These are phyloP conservation scores for Carpinus fangiana DNA, from an alignment of 306 rosid genomes.

Conservation along the genomic window DNA sequence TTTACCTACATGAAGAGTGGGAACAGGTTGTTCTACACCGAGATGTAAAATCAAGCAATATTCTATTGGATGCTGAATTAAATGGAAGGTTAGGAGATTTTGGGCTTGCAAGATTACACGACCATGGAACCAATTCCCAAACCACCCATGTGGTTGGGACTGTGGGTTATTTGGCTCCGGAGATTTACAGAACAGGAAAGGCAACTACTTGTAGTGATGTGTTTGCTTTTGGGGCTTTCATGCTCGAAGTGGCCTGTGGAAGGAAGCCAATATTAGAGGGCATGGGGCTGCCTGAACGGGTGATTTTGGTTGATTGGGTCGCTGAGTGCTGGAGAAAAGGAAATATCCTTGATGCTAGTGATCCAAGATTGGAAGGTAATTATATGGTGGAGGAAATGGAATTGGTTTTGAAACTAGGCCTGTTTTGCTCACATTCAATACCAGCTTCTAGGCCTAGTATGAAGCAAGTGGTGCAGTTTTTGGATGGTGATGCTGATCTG, in stretches of 20 bases:
- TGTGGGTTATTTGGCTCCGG: slow-evolving; percentile 4
- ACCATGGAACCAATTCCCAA: slow-evolving; percentile 5
- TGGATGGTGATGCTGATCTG: slow-evolving; percentile 1
- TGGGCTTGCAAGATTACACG: background rate
- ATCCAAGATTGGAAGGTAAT: slow-evolving; percentile 2
- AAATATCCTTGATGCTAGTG: background rate
- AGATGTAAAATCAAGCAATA: background rate
- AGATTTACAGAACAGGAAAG: background rate
- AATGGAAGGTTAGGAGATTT: background rate
- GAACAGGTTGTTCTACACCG: background rate
- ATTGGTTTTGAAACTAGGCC: background rate
- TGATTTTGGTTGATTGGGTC: background rate
- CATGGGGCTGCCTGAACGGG: background rate
- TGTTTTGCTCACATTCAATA: background rate
- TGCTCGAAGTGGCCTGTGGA: slow-evolving; percentile 9
- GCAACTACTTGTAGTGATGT: slow-evolving; percentile 4
- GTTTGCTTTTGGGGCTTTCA: slow-evolving; percentile 2
- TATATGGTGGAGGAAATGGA: background rate
- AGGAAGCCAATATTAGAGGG: background rate
- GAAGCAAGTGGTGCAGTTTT: background rate
- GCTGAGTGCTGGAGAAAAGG: background rate
- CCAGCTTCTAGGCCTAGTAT: background rate
- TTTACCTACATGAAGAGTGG: background rate
- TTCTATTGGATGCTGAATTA: background rate
- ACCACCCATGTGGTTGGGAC: background rate